A percentile compares a stretch with the other conserved stretches of the same genome.
phyloP scores from a whole-genome alignment of 1,284 basidiomycete species.

The Ceratobasidium theobromae region DNA sequence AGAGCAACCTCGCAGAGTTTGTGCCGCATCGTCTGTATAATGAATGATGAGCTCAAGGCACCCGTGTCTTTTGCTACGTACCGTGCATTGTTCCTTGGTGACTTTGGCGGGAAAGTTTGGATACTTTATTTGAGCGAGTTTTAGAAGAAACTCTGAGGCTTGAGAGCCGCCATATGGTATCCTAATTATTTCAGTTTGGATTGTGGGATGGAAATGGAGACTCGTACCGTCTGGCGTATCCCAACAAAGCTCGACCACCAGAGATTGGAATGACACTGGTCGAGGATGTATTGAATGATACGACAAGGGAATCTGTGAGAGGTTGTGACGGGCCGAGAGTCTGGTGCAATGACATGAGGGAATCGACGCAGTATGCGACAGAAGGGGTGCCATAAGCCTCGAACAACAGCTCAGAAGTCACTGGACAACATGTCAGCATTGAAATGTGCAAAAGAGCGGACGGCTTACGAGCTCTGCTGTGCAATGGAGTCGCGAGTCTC shows the following conservation, averaged over 20 bases:
- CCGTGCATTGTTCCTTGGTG: slow-evolving; percentile 53
- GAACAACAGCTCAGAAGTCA: slow-evolving; percentile 96
- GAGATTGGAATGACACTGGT: slow-evolving; percentile 88
- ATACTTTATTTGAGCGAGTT: slow-evolving; percentile 94
- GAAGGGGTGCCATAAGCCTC: slow-evolving; percentile 90
- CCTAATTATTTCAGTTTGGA: slow-evolving; percentile 47
- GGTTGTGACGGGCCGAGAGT: slow-evolving; percentile 52
- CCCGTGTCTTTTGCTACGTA: slow-evolving; percentile 44
- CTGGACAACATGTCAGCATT: slow-evolving; percentile 47
- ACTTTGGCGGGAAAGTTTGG: slow-evolving; percentile 74
- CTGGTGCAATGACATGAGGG: slow-evolving; percentile 88
- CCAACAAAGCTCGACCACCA: slow-evolving; percentile 75
- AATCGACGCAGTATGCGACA: slow-evolving; percentile 87
- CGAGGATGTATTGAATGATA: slow-evolving; percentile 83
- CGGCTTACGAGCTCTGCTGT: slow-evolving; percentile 78
- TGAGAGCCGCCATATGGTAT: slow-evolving; percentile 94
- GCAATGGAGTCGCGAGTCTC: slow-evolving; percentile 83
- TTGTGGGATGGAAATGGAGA: neutral
- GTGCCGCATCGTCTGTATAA: slow-evolving; percentile 79
- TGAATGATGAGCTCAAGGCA: slow-evolving; percentile 44
- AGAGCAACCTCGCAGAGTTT: slow-evolving; percentile 83
- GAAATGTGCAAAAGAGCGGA: neutral
- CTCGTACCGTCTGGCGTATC: slow-evolving; percentile 76
- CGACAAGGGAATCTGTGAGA: slow-evolving; percentile 69
- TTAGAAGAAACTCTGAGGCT: slow-evolving; percentile 87